These are phyloP conservation scores for Echium plantagineum DNA, from an alignment of 257 asterid genomes.

Conservation along the genomic window DNA sequence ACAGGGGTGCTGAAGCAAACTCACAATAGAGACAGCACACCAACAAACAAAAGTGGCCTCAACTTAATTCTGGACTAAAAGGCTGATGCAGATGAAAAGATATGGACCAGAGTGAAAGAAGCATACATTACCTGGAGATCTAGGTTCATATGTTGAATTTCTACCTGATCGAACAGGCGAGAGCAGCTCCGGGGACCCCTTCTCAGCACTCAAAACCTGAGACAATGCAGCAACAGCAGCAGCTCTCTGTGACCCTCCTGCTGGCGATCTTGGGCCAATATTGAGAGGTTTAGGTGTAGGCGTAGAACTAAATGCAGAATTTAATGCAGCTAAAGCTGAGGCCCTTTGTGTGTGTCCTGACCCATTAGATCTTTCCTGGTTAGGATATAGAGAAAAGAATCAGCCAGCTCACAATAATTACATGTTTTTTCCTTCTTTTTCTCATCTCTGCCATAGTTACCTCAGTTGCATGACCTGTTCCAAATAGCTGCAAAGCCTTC, in stretches of 20 bases:
- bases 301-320: conserved; percentile 72
- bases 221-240: conserved; percentile 97
- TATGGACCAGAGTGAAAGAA: not conserved
- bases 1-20: too few species aligned
- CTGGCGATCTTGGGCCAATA: conserved; percentile 36
- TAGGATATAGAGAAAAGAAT: conserved; percentile 1
- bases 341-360: conserved; percentile 94
- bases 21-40: too few species aligned
- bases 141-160: conserved; percentile 42
- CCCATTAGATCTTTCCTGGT: conserved; percentile 59
- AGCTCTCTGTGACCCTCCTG: conserved; percentile 77
- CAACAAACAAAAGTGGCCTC: not conserved
- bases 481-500: conserved; percentile 80
- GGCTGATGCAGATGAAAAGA: not conserved
- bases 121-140: conserved; percentile 44
- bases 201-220: conserved; percentile 71
- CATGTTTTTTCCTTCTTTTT: not conserved
- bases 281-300: conserved; percentile 33
- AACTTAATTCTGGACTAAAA: not conserved
- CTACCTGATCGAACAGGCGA: conserved; percentile 64
- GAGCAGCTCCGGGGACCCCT: conserved; percentile 41
- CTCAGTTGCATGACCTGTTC: conserved; percentile 57
- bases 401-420: not conserved
- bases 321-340: conserved; percentile 92
- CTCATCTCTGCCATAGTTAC: conserved; percentile 23